Evolutionary conservation across 2,329 filamentous ascomycete species (phyloP), one percentile per base, ranked within the genome.

Genomic region (Sclerotinia borealis): DNA sequence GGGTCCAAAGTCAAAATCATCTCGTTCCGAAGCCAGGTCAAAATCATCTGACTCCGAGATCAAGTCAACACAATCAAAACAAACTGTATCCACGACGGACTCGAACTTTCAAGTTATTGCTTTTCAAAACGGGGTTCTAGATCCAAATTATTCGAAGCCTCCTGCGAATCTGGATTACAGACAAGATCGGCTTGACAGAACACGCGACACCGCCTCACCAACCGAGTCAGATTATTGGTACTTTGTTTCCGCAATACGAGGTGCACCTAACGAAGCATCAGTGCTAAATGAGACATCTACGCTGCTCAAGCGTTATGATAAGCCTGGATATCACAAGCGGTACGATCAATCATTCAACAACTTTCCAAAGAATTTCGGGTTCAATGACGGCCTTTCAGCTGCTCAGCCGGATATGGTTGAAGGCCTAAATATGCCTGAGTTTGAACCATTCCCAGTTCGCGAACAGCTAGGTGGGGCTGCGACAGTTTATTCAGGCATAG

Each of bases 401-500:
- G 63, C 70, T 34, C 71, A 72, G 52, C 72, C 73, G 34, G 71
- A 73, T 65, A 72, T 69, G 29, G 56, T 74, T 55, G 68, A 75
- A 58, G 71, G 71, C 7, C 66, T 70, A 29, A 62, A 65, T 27
- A 64, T 66, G 43, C 19, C 41, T 36, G 47, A 65, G 39, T 69
- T 68, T 39, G 10, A 65, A 6, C 65, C 65, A 49, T 68, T 68
- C 52, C 67, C 63, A 31, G 48, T 60, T 27, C 52, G 49, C 31
- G 11, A 62, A 59, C 7, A 68, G 27, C 61, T 66, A 59, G 52
- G 59, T 47, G 63, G 61, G 31, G 59, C 65, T 22, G 65, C 66
- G 8, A 36, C 36, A 41, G 11, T 29, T 22, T 45, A 27, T 51
- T 19, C 19, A 17, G 51, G 7, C 17, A 13, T 4, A 25, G 34